Base-by-base conservation (phyloP, 108 stramenopile genomes). In the Ochromonas danica region DNA sequence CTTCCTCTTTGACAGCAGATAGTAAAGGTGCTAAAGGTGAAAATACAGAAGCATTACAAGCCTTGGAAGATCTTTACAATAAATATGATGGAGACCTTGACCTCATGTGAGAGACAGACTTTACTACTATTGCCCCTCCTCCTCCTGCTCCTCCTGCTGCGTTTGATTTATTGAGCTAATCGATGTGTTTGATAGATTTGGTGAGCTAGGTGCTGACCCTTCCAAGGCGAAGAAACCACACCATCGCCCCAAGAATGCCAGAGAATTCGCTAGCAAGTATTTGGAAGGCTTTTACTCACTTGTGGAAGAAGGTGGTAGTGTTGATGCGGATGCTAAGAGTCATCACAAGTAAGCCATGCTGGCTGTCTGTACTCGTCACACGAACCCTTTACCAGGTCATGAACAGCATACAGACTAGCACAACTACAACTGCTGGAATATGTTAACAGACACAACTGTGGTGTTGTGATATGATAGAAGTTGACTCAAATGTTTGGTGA, bases 191-290 rank as follows among this genome's bases (percentile, higher is more conserved):
- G 10, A 60, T 75, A 75, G 72, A 42, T 75, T 75, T 42, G 72
- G 31, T 3, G 72, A 75, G 41, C 35, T 75, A n/a, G 10, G 25
- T 10, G 40, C 72, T 27, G 51, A 75, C 72, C 72, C 72, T 6
- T 27, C 43, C 6, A 75, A 75, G 31, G 72, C 72, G 31, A 75
- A 75, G 72, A 75, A 75, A 36, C 72, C 72, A 6, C 72, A 75
- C 35, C 14, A 75, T 60, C 25, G 72, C 6, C 72, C 72, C 14
- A 75, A 75, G 38, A 75, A 75, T 25, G 72, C 72, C 36, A 6
- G n/a, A 14, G 72, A 75, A 10, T 75, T 75, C 38, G 72, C 72
- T 27, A 41, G 6, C 14, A 75, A 75, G 10, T 75, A 30, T 36
- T 36, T 57, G 3, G n/a, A 27, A 6, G 72, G 72, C 6, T 75